A percentile compares a stretch with the other conserved stretches of the same genome.
phyloP scores from a whole-genome alignment of 495 filamentous ascomycete species.

The Lophiotrema nucula region DNA sequence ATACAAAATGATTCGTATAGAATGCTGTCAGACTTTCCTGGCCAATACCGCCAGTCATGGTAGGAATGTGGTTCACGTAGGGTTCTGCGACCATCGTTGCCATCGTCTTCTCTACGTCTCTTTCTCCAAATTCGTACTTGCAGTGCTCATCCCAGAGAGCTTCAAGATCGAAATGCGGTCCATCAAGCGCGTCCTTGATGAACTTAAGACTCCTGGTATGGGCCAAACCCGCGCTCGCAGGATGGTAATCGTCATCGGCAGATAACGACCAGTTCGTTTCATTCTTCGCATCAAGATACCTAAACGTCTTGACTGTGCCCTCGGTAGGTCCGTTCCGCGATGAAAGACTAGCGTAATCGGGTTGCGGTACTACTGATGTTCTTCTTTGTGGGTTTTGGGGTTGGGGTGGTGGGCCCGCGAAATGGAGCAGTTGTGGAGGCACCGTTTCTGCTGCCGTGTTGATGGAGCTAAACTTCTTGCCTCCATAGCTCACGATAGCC shows the following conservation, averaged over 20 bases:
- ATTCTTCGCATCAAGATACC: slow-evolving; percentile 37
- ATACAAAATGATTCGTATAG: slow-evolving; percentile 41
- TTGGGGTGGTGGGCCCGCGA: slow-evolving; percentile 1
- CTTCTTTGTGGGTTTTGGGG: background rate
- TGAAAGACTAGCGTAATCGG: background rate
- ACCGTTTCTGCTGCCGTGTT: background rate
- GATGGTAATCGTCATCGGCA: slow-evolving; percentile 42
- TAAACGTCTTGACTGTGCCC: slow-evolving; percentile 19
- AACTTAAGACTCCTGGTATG: slow-evolving; percentile 55
- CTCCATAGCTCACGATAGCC: slow-evolving; percentile 20
- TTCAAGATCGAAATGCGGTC: slow-evolving; percentile 53
- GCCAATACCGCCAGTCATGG: slow-evolving; percentile 41
- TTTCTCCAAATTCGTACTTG: slow-evolving; percentile 27
- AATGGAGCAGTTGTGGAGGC: slow-evolving; percentile 21
- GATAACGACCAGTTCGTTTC: slow-evolving; percentile 46
- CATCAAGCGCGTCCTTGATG: slow-evolving; percentile 50
- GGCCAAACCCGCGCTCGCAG: slow-evolving; percentile 43
- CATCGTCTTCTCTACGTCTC: slow-evolving; percentile 38
- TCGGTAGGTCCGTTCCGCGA: background rate
- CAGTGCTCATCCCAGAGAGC: slow-evolving; percentile 39
- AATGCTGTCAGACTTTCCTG: slow-evolving; percentile 34
- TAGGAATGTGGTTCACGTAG: slow-evolving; percentile 44
- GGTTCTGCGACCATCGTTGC: slow-evolving; percentile 40
- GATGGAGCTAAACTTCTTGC: slow-evolving; percentile 9
- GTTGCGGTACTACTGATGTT: background rate